phyloP scores from a whole-genome alignment of 305 asterid species.

The Fraxinus velutina region DNA sequence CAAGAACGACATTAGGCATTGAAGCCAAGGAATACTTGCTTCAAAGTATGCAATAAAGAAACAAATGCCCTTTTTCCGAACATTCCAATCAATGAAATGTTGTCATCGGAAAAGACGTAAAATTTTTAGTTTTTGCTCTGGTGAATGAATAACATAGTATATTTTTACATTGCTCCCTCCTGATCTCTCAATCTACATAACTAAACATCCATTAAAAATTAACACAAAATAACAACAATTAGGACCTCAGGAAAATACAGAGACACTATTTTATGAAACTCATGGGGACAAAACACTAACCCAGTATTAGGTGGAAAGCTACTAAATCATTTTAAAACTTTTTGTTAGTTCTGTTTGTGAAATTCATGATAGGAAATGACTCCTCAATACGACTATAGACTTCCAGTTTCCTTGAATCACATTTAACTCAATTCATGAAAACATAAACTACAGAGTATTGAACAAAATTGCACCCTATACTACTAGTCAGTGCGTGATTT shows the following conservation, averaged over 20 bases:
- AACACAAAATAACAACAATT: no score
- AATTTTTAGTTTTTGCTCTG: not conserved
- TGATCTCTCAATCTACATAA: no score
- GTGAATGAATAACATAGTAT: not conserved
- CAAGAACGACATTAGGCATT: not conserved
- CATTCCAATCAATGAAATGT: not conserved
- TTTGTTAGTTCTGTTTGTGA: not conserved
- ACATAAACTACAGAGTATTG: not conserved
- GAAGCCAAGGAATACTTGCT: not conserved
- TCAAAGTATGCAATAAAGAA: not conserved
- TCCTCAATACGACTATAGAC: not conserved
- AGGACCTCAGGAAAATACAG: no score
- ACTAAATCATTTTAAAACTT: not conserved
- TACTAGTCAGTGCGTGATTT: not conserved
- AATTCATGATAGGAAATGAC: not conserved
- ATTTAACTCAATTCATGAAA: not conserved
- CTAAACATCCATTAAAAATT: no score
- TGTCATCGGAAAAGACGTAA: not conserved
- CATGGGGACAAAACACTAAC: not conserved
- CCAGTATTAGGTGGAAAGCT: not conserved
- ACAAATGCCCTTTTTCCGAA: not conserved
- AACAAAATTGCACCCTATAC: not conserved
- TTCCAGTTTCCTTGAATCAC: not conserved
- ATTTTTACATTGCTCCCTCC: no score
- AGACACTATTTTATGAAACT: not conserved